Evolutionary conservation across 1,284 basidiomycete genomes (phyloP), one percentile per base, ranked within the genome.

Genomic region (Fomitiporia mediterranea): DNA sequence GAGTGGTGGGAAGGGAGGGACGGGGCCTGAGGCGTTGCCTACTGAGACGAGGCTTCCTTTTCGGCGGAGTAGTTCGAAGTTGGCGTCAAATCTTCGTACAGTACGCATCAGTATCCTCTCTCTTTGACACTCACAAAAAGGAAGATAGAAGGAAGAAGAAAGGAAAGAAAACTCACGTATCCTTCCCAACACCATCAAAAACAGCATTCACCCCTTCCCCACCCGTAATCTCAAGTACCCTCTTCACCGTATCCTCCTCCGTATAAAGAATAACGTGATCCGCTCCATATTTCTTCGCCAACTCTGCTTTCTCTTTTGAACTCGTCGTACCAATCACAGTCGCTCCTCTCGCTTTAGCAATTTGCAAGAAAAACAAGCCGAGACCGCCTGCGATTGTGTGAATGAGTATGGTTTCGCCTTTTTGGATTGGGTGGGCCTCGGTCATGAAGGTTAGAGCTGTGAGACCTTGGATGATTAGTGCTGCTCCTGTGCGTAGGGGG

Each of bases 261-360:
- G 81, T 81, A 68, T 96, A 94, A 51, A 94, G 68, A 59, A 98
- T 86, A 42, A 97, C 89, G 67, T 95, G 84, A 66, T 91, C 83
- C 0, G 94, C 93, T 13, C 96, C 96, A 62, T 89, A 78, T 47
- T 76, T 71, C 63, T 82, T 86, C 7, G 92, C 95, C n/a, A 95
- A 68, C 51, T 82, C 80, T 2, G 91, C 92, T 69, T 99, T 99
- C 65, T 84, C 90, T 21, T 73, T 68, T 0, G 87, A 91, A 1
- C 93, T 96, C 1, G 91, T 92, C n/a, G 94, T 98, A 1, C 92
- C 96, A 64, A 99, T 97, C 23, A 98, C 92, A 8, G 83, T 86
- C 1, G 90, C 94, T 13, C 96, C 95, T 59, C 82, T 73, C 63
- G 73, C 76, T 72, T 82, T 83, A n/a, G 79, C 80, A 30, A 84